A percentile compares a stretch with the other conserved stretches of the same genome.
phyloP scores from a whole-genome alignment of 2,329 filamentous ascomycete genomes.

The Rutstroemia sp. region DNA sequence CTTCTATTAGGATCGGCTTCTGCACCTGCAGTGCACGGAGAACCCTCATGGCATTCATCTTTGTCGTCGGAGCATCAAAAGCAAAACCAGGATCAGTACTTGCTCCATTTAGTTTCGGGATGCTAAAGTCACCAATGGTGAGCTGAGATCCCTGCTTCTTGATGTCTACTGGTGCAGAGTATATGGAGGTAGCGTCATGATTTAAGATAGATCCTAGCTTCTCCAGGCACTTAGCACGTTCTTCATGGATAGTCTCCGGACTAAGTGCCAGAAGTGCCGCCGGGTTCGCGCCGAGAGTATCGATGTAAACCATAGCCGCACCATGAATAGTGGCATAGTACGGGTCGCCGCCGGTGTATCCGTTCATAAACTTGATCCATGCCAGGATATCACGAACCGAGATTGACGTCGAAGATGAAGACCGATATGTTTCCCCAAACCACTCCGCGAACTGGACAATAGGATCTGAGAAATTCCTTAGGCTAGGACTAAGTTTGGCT shows the following conservation, averaged over 20 bases:
- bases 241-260: conserved; percentile 58
- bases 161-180: conserved; percentile 56
- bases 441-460: conserved; percentile 87
- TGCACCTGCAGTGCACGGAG: conserved; percentile 79
- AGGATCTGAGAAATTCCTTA: conserved; percentile 51
- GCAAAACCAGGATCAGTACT: conserved; percentile 57
- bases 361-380: conserved; percentile 91
- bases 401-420: conserved; percentile 66
- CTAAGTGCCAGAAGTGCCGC: conserved; percentile 75
- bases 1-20: conserved; percentile 91
- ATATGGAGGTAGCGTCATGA: conserved; percentile 55
- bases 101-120: conserved; percentile 45
- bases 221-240: conserved; percentile 65
- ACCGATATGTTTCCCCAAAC: conserved; percentile 80
- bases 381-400: conserved; percentile 88
- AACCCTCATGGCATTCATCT: conserved; percentile 83
- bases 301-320: conserved; percentile 90
- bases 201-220: conserved; percentile 63
- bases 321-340: conserved; percentile 64
- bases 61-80: conserved; percentile 83
- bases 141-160: conserved; percentile 45
- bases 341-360: conserved; percentile 33
- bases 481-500: conserved; percentile 57
- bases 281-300: conserved; percentile 90
- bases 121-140: conserved; percentile 66